Conservation (phyloP, 352 stramenopile species). For the Globisporangium uncinulatum region DNA sequence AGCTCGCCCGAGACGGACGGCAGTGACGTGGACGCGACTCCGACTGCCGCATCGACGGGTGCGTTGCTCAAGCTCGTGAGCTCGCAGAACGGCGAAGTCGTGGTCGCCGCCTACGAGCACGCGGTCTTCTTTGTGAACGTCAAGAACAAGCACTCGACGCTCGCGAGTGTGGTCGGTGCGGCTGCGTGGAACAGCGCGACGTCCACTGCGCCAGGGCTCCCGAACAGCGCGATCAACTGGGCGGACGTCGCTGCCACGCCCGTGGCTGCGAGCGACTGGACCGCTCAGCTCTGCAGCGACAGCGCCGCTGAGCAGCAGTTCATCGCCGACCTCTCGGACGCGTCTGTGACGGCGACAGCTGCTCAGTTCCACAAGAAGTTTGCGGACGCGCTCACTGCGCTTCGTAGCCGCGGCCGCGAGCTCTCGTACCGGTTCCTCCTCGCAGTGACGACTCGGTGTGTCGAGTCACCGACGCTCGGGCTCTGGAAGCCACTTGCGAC, state of each 20-base stretch:
- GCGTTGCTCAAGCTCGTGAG: conserved; percentile 44
- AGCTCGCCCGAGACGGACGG: conserved; percentile 17
- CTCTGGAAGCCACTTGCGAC: conserved; percentile 50
- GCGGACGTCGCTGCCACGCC: conserved; percentile 25
- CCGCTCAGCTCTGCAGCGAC: conserved; percentile 38
- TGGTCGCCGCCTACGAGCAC: conserved; percentile 61
- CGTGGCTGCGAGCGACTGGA: conserved; percentile 25
- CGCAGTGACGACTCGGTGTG: conserved; percentile 47
- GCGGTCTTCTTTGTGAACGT: conserved; percentile 61
- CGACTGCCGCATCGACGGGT: conserved; percentile 16
- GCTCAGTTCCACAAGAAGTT: conserved; percentile 47
- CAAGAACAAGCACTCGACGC: conserved; percentile 64
- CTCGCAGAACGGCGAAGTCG: conserved; percentile 44
- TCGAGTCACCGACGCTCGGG: conserved; percentile 44
- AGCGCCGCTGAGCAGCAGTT: conserved; percentile 47
- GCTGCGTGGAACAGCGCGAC: conserved; percentile 8
- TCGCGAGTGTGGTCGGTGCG: conserved; percentile 62
- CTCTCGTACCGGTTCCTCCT: conserved; percentile 62
- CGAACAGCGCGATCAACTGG: conserved; percentile 45
- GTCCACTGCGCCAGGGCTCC: conserved; percentile 22
- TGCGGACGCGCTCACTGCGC: conserved; percentile 31
- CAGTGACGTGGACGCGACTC: conserved; percentile 13
- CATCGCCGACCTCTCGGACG: conserved; percentile 42
- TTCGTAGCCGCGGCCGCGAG: conserved; percentile 6
- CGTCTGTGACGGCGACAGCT: conserved; percentile 27